Evolutionary conservation across 1,139 yeast species (phyloP).

Genomic region (Scheffersomyces cryptocercus): DNA sequence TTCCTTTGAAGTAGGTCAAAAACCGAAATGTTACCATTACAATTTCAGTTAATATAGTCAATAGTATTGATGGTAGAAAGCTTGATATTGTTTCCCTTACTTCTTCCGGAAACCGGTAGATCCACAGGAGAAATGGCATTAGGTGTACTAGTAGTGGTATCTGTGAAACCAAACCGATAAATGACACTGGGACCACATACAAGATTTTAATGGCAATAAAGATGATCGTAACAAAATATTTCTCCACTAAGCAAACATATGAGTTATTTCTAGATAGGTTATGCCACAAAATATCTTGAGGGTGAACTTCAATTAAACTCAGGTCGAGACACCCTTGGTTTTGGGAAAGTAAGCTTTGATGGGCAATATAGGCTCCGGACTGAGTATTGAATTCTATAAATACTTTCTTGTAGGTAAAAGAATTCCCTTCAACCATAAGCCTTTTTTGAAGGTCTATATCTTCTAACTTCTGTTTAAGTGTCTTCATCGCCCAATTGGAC

Average conservation of each 20-base stretch:
- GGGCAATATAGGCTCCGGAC: slow-evolving; percentile 52
- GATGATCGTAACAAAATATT: slow-evolving; percentile 41
- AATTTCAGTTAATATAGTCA: slow-evolving; percentile 57
- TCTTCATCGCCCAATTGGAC: slow-evolving; percentile 30
- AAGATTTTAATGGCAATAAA: slow-evolving; percentile 51
- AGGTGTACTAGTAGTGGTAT: slow-evolving; percentile 57
- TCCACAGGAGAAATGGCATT: slow-evolving; percentile 55
- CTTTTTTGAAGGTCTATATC: slow-evolving; percentile 24
- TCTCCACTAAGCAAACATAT: slow-evolving; percentile 32
- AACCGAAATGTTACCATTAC: slow-evolving; percentile 54
- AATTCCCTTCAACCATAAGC: slow-evolving; percentile 15
- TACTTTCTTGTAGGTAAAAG: slow-evolving; percentile 37
- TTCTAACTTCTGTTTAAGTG: slow-evolving; percentile 18
- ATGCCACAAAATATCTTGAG: slow-evolving; percentile 61
- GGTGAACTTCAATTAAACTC: slow-evolving; percentile 51
- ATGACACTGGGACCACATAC: slow-evolving; percentile 73
- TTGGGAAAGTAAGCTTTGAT: slow-evolving; percentile 52
- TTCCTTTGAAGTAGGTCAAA: slow-evolving; percentile 52
- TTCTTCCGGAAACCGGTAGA: slow-evolving; percentile 53
- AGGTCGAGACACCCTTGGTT: slow-evolving; percentile 43
- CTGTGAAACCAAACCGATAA: slow-evolving; percentile 67
- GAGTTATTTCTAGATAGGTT: slow-evolving; percentile 45
- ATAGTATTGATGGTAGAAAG: slow-evolving; percentile 59
- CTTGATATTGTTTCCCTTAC: slow-evolving; percentile 55
- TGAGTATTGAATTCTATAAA: slow-evolving; percentile 55